Base-by-base conservation (phyloP, 768 basidiomycete genomes). In the Russula olivacea region DNA sequence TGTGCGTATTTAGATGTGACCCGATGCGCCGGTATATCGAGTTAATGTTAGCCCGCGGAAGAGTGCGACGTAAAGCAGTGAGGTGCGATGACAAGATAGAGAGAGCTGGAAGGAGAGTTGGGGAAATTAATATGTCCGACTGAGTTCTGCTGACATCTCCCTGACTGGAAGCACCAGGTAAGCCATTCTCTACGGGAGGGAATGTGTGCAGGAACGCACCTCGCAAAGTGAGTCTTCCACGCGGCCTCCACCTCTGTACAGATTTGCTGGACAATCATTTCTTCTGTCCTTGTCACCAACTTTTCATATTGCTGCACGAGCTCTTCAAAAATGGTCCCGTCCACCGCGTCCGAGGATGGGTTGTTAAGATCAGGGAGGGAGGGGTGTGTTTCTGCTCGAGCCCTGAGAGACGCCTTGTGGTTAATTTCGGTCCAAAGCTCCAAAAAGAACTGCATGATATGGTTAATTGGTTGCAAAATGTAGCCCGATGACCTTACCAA, bases 371-470 rank as follows among this genome's bases (percentile, higher is more conserved):
- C 74, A 1, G 88, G 85, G 34, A 89, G 72, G 6, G 83, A 78
- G 5, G 79, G 66, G 36, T 78, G 80, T 14, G 74, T 75, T 63
- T 80, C 74, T 10, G 80, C 82, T 63, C 77, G 78, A n/a, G 77
- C 75, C 23, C 86, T 85, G 14, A 92, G 76, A 28, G 79, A 76
- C 4, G 81, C 77, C 36, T 81, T 79, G 47, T 76, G 80, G 65
- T 82, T 83, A 68, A 94, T 90, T 68, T 92, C 91, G 14, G 82
- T 75, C 88, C 89, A 93, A 36, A 99, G 74, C 72, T 97, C 91
- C 17, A 99, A 76, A 78, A 96, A 98, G 75, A 93, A 94, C 94
- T 97, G 69, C 30, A 47, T 21, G 14, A 28, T 30, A 32, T 28
- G 4, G 45, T 59, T 54, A 59, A 30, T 41, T 14, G 34, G 17